Percentiles rank a stretch among this genome's conserved stretches.
Evolutionary conservation across 306 rosid genomes (phyloP).

Genomic region (Acacia confusa): DNA sequence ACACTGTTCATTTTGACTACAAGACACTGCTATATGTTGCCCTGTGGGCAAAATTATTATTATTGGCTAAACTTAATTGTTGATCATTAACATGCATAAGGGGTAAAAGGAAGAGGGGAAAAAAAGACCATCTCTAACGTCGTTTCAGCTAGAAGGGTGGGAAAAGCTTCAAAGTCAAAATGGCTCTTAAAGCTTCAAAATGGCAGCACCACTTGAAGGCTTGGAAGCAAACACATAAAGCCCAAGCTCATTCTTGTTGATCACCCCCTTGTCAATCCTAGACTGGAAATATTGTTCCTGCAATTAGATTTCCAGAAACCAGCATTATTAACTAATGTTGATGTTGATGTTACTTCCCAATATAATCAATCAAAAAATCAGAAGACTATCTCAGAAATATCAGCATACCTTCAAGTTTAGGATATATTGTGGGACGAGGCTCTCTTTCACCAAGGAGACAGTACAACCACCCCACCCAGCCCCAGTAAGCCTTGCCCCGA

Average conservation of each 20-base stretch:
- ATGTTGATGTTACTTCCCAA: neutral
- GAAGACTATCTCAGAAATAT: neutral
- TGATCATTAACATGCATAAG: neutral
- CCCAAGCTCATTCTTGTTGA: neutral
- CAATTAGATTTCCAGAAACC: slow-evolving; percentile 19
- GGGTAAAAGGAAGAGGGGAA: no score
- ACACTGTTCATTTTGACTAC: neutral
- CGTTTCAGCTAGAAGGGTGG: neutral
- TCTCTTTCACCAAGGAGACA: slow-evolving; percentile 91
- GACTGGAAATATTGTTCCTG: slow-evolving; percentile 57
- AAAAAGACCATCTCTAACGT: neutral
- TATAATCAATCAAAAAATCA: neutral
- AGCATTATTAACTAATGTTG: slow-evolving; percentile 26
- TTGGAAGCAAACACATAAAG: slow-evolving; percentile 17
- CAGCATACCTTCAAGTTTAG: slow-evolving; percentile 81
- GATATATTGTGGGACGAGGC: slow-evolving; percentile 80
- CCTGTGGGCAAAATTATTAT: neutral
- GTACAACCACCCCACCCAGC: slow-evolving; percentile 99
- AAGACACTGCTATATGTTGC: neutral
- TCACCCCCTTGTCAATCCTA: slow-evolving; percentile 8
- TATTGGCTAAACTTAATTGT: neutral
- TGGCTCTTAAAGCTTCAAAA: neutral
- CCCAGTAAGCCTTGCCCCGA: slow-evolving; percentile 97
- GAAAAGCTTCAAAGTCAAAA: neutral
- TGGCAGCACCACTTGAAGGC: slow-evolving; percentile 20